These are phyloP conservation scores for Cladosporium sp. DNA, from an alignment of 2,329 filamentous ascomycete species.

Conservation along the genomic window DNA sequence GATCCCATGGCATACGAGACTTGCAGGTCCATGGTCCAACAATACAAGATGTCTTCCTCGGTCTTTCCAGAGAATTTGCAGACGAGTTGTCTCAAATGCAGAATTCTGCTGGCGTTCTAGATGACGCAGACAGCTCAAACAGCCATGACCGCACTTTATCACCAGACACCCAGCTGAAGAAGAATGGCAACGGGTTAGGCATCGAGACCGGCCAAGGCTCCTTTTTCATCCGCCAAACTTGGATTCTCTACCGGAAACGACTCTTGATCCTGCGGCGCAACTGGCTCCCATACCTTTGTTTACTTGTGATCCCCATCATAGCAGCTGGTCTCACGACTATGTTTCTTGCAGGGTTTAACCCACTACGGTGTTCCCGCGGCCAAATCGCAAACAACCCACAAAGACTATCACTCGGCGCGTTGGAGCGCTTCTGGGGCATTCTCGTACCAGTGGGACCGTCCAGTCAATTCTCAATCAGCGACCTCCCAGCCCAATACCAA, in stretches of 20 bases:
- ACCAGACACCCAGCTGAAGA: conserved; percentile 20
- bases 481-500: conserved; percentile 7
- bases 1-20: conserved; percentile 55
- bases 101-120: background rate
- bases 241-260: conserved; percentile 71
- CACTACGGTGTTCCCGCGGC: conserved; percentile 44
- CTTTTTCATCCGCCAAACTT: conserved; percentile 61
- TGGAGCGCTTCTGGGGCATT: conserved; percentile 12
- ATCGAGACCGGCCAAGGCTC: conserved; percentile 59
- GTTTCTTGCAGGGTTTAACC: conserved; percentile 52
- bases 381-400: conserved; percentile 22
- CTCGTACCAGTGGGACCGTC: conserved; percentile 34
- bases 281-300: conserved; percentile 67
- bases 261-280: conserved; percentile 71
- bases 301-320: conserved; percentile 69
- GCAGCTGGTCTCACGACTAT: conserved; percentile 74
- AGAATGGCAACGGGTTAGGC: conserved; percentile 16
- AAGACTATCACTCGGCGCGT: conserved; percentile 18
- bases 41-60: conserved; percentile 84
- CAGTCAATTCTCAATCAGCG: conserved; percentile 22
- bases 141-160: conserved; percentile 16
- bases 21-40: conserved; percentile 82
- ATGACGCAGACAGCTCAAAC: conserved; percentile 11
- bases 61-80: conserved; percentile 71
- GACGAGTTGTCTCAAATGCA: conserved; percentile 36